Base-by-base conservation (phyloP, 495 filamentous ascomycete genomes). In the Penicillium paradoxum region DNA sequence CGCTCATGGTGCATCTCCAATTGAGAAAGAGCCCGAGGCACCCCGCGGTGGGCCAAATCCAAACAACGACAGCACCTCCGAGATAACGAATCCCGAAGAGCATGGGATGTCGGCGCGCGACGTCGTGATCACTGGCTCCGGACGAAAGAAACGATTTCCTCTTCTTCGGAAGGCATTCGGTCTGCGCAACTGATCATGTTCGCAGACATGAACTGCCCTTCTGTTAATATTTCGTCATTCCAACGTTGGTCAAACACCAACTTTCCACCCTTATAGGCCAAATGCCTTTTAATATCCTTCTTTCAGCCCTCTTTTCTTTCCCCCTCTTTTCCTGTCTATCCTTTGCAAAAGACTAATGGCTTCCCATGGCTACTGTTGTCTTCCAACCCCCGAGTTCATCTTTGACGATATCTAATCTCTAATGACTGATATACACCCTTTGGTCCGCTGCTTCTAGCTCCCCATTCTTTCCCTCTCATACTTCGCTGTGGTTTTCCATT, bases 131-230 rank as follows among this genome's bases (percentile, higher is more conserved):
- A 65, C 60, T 27, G 59, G 64, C 21, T 67, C 70, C 9, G 70
- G 68, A 32, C 75, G 75, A 47, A 79, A 79, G 64, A 81, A 75
- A 56, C 73, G 75, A 47, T 79, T 81, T 47, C 70, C 69, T 1
- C 62, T 69, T 47, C 60, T 81, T 45, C 65, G 74, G 19, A 78
- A 74, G 52, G 77, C 75, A 24, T 74, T 81, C 43, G 71, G 76
- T 9, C 56, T 79, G 48, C 65, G 69, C 36, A 51, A 57, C 41
- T 77, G 53, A 75, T 46, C 21, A 15, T 24, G 24, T 40, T 19
- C 24, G 34, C 15, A 5, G 13, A 34, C 51, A 18, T 33, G 5
- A 21, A 9, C 3, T 18, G 14, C 6, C 41, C 6, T 29, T 7
- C 6, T 24, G 3, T 44, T 15, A 17, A 0, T 6, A 10, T 22